Base-by-base conservation (phyloP, 2,329 filamentous ascomycete genomes). In the Fusarium veterinarium region DNA sequence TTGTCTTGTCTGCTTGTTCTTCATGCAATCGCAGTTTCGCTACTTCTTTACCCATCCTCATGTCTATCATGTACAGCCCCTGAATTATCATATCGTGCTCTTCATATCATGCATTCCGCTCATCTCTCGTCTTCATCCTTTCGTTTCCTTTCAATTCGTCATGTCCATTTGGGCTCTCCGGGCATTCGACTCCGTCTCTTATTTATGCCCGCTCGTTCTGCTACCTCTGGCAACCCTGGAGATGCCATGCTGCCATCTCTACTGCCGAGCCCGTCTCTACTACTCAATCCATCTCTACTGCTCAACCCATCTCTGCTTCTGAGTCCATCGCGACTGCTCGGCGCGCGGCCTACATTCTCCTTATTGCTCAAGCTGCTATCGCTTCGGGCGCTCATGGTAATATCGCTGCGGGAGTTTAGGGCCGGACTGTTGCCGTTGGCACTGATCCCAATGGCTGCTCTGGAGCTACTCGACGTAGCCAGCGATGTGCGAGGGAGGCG, bases 321-420 rank as follows among this genome's bases (percentile, higher is more conserved):
- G 16, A 75, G 68, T 11, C 75, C 76, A 17, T 77, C 69, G 10
- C 72, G 74, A 48, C 78, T 78, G 52, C 72, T 64, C 17, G 77
- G 69, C 33, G 74, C 62, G n/a, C 76, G 73, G n/a, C 67, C 67
- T 23, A 74, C 67, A 62, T 83, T 83, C 71, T 84, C 81, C 75
- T 83, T 83, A 74, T 83, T 82, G 64, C 83, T 82, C 55, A 80
- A 60, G 58, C 79, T 81, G 77, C 83, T 84, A 33, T 84, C 81
- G 62, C 81, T 83, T 44, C 82, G 79, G 31, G 79, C 76, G 14
- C 81, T 79, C 75, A 81, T 78, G 28, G 80, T 77, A 2, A 78
- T 69, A 31, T 79, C 77, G 16, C 69, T 59, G 55, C 75, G 61
- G 12, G 71, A 71, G 55, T 66, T 59, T 8, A 67, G 31, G n/a